Evolutionary conservation across 2,329 filamentous ascomycete genomes (phyloP).

Genomic region (Diplodia corticola): DNA sequence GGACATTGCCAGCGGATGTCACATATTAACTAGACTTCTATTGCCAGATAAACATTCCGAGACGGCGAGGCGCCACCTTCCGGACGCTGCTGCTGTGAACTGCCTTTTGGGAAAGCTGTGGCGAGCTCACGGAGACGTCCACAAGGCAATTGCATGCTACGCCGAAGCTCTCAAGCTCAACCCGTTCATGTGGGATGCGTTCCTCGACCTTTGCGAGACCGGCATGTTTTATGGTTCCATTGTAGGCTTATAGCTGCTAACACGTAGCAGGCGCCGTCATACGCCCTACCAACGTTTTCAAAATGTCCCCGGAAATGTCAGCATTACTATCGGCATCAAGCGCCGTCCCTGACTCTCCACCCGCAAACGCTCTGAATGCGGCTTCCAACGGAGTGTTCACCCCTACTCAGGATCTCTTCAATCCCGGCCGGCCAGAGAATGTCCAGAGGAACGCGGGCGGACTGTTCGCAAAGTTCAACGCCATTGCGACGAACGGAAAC

Average conservation of each 20-base stretch:
- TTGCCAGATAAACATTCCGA: slow-evolving; percentile 68
- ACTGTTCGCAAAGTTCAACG: slow-evolving; percentile 45
- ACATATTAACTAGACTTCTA: not conserved
- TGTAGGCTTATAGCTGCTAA: slow-evolving; percentile 14
- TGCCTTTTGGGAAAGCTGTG: slow-evolving; percentile 87
- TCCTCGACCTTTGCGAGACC: slow-evolving; percentile 81
- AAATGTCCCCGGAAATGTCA: slow-evolving; percentile 65
- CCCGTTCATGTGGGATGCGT: slow-evolving; percentile 98
- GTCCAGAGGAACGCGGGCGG: slow-evolving; percentile 39
- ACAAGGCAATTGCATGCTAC: slow-evolving; percentile 81
- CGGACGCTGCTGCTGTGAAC: slow-evolving; percentile 80
- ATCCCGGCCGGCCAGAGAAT: slow-evolving; percentile 35
- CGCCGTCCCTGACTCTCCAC: slow-evolving; percentile 29
- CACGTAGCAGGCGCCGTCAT: slow-evolving; percentile 67
- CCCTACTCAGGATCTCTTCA: slow-evolving; percentile 49
- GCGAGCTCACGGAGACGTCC: slow-evolving; percentile 74
- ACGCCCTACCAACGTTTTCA: slow-evolving; percentile 84
- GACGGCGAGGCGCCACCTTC: slow-evolving; percentile 69
- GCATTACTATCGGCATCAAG: slow-evolving; percentile 45
- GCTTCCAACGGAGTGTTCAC: slow-evolving; percentile 27
- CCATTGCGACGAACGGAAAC: slow-evolving; percentile 31
- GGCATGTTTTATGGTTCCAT: slow-evolving; percentile 41
- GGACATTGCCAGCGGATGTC: not conserved
- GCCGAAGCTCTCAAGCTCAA: slow-evolving; percentile 87
- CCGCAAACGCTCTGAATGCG: not conserved